Base-by-base conservation (phyloP, 2,329 filamentous ascomycete genomes). In the Dactylellina drechsleri region DNA sequence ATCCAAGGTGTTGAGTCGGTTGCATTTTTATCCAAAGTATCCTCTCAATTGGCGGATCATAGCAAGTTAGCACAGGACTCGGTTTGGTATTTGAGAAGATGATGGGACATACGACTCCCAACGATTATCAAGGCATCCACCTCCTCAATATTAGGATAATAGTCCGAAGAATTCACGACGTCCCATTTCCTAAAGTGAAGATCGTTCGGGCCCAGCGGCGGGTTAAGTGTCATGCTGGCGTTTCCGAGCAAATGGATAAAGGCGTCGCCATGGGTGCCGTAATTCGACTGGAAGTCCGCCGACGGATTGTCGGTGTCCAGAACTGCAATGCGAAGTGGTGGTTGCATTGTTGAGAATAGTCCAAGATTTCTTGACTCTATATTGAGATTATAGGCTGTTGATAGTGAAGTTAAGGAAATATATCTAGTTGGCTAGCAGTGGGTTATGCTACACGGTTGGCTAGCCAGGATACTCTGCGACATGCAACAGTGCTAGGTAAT, bases 271-370 rank as follows among this genome's bases (percentile, higher is more conserved):
- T 97, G 97, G 74, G 86, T 85, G 60, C 88, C 87, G 82, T 91
- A 93, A 79, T 87, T 87, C 66, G 85, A 85, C 65, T 87, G 83
- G 43, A 90, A 87, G 50, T 86, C 82, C 0, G 88, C 86, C 58
- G 91, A 85, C 0, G 92, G 92, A 0, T 87, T 91, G 83, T 97
- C 94, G 84, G 91, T 90, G 85, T 97, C 92, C 78, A 98, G 89
- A 78, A 98, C 87, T 54, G 93, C 93, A 82, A 97, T 90, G 66
- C 91, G 90, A 78, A 94, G 83, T 31, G 87, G 87, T n/a, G 78
- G 70, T 43, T 75, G 71, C 71, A 75, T 75, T 1, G n/a, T 52
- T 47, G 6, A 36, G 31, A 10, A 36, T 36, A 36, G 10, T 10
- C 6, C 31, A 36, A 36, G 23, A 7, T 36, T 36, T 36, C 5